Conservation (phyloP, 805 yeast species). For the Myxozyma vanderwaltii region DNA sequence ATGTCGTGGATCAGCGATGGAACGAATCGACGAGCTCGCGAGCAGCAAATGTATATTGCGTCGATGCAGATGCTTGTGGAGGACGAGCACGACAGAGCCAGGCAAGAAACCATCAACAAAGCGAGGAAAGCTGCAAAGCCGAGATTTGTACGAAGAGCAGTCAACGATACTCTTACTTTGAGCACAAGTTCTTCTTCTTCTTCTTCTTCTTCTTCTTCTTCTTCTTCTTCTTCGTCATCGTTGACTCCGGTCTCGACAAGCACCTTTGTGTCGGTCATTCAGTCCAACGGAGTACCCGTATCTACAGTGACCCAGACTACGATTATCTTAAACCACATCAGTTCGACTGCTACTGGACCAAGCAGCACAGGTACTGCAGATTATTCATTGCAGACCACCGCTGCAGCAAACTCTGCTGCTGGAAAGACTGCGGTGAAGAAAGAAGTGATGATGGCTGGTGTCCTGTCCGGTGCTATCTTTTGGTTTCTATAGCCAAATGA, state of each 20-base stretch:
- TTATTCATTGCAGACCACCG: slow-evolving; percentile 10
- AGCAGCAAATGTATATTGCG: neutral
- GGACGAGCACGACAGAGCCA: neutral
- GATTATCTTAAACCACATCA: slow-evolving; percentile 4
- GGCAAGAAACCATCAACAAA: slow-evolving; percentile 3
- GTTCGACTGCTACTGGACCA: neutral
- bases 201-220: neutral
- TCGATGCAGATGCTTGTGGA: neutral
- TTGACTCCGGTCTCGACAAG: slow-evolving; percentile 15
- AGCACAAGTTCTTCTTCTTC: neutral
- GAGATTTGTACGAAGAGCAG: slow-evolving; percentile 9
- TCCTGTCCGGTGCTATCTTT: slow-evolving; percentile 8
- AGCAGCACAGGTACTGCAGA: neutral
- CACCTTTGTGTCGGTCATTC: slow-evolving; percentile 2
- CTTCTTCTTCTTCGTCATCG: too few species aligned
- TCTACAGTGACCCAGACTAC: slow-evolving; percentile 22
- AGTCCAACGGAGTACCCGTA: slow-evolving; percentile 11
- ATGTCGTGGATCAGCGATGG: neutral
- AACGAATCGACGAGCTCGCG: neutral
- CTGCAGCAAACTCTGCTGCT: slow-evolving; percentile 8
- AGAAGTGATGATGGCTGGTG: neutral
- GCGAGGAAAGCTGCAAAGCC: neutral
- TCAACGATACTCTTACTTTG: slow-evolving; percentile 15
- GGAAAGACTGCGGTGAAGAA: neutral
- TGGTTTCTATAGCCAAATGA: neutral